Evolutionary conservation across 768 basidiomycete species (phyloP), one percentile per base, ranked within the genome.

Genomic region (Rubroboletus satanas): DNA sequence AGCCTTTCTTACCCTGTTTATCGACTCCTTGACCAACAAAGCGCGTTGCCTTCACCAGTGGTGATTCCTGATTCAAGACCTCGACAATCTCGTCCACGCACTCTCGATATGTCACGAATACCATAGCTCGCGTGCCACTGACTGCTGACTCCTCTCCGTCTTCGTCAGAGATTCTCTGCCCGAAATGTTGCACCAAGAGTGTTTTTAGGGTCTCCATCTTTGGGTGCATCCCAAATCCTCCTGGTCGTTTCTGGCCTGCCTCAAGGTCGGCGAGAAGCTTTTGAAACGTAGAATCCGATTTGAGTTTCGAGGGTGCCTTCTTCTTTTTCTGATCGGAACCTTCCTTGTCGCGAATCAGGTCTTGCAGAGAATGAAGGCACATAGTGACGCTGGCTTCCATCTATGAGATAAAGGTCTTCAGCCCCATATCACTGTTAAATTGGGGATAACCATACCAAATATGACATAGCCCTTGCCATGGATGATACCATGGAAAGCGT

Each of bases 11-110:
- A 1, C 94, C 93, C 56, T 83, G 81, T 64, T 88, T 93, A 67
- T 93, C 88, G 3, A 80, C 80, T 3, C 89, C 88, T 71, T 97
- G 95, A 0, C 97, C 97, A 56, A 98, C 87, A 70, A 99, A 98
- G 47, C 82, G 83, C 23, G 83, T 84, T 11, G 90, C 89, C 29
- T 86, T 83, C 57, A 99, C 80, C 41, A 97, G 71, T 0, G 92
- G 93, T 9, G 78, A 72, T 52, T 95, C 86, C 41, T 77, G 73
- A 63, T 91, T 88, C 51, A 99, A 74, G 43, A 84, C 78, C 39
- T 84, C 82, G 21, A 95, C 90, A 39, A 98, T 85, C 71, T 98
- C 94, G 55, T 95, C 90, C 11, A 98, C 93, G 35, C 87, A 90
- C 50, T 90, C 85, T 53, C 97, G 78, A 69, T 83, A 95, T n/a